Base-by-base conservation (phyloP, 148 eudicot genomes). In the Tetragonia tetragonoides region DNA sequence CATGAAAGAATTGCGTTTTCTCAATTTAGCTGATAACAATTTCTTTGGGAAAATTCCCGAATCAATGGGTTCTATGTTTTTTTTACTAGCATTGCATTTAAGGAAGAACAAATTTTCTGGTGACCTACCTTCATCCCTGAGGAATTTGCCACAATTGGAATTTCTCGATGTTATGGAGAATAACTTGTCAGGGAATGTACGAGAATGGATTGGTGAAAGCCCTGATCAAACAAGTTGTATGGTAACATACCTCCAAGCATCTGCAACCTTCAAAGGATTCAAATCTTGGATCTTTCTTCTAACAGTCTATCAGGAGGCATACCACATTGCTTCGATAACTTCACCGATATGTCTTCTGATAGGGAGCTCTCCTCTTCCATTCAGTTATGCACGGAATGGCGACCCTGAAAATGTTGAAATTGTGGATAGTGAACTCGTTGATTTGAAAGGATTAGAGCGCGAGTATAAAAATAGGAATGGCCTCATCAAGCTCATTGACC, bases 401-500 rank as follows among this genome's bases (percentile, higher is more conserved):
- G n/a, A n/a, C n/a, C n/a, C n/a, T n/a, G n/a, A n/a, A n/a, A n/a
- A n/a, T 47, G 53, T 47, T 47, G 4, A 5, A 10, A 7, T 14
- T 15, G 83, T 82, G 72, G 89, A 89, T 75, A 81, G 75, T 84
- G 59, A 79, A 68, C 62, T 78, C 39, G 71, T 87, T 72, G 81
- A 81, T 12, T 5, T 79, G 40, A 81, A 82, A 66, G 87, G 85
- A 15, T 42, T 51, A 40, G 49, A 34, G 41, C 84, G 79, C 54
- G 76, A 76, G 56, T 84, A 80, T 69, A 77, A 77, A 56, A 86
- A 79, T 78, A 85, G 79, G 57, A 79, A 81, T 5, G 68, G 82
- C 4, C 89, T 86, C 6, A 60, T 86, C 57, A 89, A 87, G 47
- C 74, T 83, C 61, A 74, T 89, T 16, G 87, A 89, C 74, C 75